Percentiles rank a stretch among this genome's conserved stretches.
These are phyloP conservation scores for Simplicillium sp. DNA, from an alignment of 2,329 filamentous ascomycete species.

Conservation along the genomic window DNA sequence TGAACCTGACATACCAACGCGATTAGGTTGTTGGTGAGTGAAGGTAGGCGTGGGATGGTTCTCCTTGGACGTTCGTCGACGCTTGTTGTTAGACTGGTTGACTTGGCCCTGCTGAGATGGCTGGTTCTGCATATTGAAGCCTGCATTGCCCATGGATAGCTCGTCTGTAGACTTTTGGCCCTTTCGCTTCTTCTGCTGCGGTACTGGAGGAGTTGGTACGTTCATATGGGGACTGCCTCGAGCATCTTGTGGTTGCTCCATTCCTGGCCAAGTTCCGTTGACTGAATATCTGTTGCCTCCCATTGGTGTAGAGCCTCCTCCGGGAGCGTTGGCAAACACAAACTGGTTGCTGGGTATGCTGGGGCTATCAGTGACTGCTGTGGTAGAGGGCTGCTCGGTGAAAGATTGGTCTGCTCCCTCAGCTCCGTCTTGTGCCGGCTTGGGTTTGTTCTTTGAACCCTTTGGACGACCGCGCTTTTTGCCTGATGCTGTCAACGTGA, in stretches of 20 bases:
- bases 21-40: not conserved
- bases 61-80: not conserved
- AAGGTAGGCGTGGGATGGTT: not conserved
- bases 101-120: too few species aligned
- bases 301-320: not conserved
- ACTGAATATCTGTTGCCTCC: too few species aligned
- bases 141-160: not conserved
- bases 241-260: too few species aligned
- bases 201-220: too few species aligned
- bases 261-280: too few species aligned
- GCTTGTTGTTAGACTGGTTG: not conserved
- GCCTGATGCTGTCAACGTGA: slow-evolving; percentile 11
- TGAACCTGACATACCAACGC: not conserved
- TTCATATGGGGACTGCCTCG: too few species aligned
- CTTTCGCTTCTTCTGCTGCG: too few species aligned
- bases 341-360: not conserved
- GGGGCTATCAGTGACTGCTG: not conserved
- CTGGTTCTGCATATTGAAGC: too few species aligned
- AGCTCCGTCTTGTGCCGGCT: slow-evolving; percentile 10
- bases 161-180: not conserved
- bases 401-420: not conserved
- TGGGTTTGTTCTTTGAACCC: slow-evolving; percentile 34
- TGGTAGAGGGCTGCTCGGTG: not conserved
- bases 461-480: slow-evolving; percentile 32
- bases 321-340: not conserved